These are phyloP conservation scores for Candida ficus DNA, from an alignment of 805 yeast genomes.

Conservation along the genomic window DNA sequence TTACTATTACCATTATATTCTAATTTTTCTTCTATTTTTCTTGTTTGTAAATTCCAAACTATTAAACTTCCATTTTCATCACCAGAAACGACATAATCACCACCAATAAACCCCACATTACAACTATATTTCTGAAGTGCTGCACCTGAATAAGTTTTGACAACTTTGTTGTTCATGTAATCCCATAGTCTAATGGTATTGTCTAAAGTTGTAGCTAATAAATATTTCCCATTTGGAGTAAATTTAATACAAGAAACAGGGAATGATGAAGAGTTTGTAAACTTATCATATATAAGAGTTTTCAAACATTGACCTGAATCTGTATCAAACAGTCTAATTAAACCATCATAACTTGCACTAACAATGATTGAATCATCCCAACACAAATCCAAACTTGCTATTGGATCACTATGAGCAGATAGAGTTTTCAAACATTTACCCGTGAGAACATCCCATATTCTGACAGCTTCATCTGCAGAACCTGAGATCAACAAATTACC, in stretches of 20 bases:
- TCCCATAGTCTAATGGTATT: slow-evolving; percentile 83
- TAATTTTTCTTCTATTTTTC: slow-evolving; percentile 32
- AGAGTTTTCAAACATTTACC: slow-evolving; percentile 72
- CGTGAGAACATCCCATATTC: slow-evolving; percentile 79
- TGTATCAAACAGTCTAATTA: slow-evolving; percentile 82
- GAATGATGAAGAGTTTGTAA: slow-evolving; percentile 51
- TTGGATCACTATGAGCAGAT: slow-evolving; percentile 92
- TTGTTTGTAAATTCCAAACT: slow-evolving; percentile 66
- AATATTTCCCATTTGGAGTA: slow-evolving; percentile 75
- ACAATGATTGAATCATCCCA: slow-evolving; percentile 78
- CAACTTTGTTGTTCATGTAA: slow-evolving; percentile 72
- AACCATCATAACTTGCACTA: slow-evolving; percentile 88
- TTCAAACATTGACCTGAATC: slow-evolving; percentile 88
- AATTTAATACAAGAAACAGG: slow-evolving; percentile 74
- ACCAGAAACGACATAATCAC: slow-evolving; percentile 52
- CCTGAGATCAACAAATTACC: slow-evolving; percentile 81
- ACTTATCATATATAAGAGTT: slow-evolving; percentile 77
- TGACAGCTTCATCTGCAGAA: slow-evolving; percentile 84
- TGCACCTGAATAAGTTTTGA: slow-evolving; percentile 56
- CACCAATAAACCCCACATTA: slow-evolving; percentile 43
- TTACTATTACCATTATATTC: slow-evolving; percentile 24
- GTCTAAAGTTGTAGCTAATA: slow-evolving; percentile 75
- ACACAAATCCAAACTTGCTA: slow-evolving; percentile 67
- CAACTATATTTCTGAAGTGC: slow-evolving; percentile 44
- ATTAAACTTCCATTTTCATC: slow-evolving; percentile 49